Evolutionary conservation across 352 stramenopile genomes (phyloP), one percentile per base, ranked within the genome.

Genomic region (Phytophthora podocarpi): DNA sequence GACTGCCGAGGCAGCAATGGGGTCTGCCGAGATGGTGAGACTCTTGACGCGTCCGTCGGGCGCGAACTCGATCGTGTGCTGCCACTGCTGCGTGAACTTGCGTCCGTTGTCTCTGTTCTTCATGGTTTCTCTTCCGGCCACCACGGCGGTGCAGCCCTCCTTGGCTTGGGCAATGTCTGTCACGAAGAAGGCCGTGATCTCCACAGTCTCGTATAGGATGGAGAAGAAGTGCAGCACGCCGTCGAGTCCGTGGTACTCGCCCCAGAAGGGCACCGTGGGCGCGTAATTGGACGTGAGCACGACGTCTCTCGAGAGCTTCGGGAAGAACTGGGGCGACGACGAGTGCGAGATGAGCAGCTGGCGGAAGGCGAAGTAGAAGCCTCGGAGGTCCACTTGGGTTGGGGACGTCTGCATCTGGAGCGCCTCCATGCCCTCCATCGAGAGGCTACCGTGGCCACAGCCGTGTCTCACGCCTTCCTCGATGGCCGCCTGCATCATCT

Each of bases 401-500:
- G 86, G 80, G 13, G 81, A 84, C 18, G 73, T 57, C 45, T 84
- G 79, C 55, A 80, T 59, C 39, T 69, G 57, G 16, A 76, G 41
- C n/a, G 58, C 31, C 28, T 76, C 76, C 39, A 67, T 45, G 2
- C 47, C 70, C 15, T 73, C 70, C 4, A 52, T 32, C 1, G 62
- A 60, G 1, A 68, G 31, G 9, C 74, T 61, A 32, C 74, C 56
- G n/a, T 59, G 45, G 23, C 27, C 34, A 24, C n/a, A n/a, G n/a
- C n/a, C 18, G 23, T 70, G 59, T 27, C 53, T 46, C 18, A 69
- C 42, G 7, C 70, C 65, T 20, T 94, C 85, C 39, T 95, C 87
- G 62, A 96, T 91, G 10, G 87, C 87, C 8, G 87, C 85, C 56
- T 93, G 84, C 87, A 96, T 96, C 87, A 96, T 96, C 64, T 96